Base-by-base conservation (phyloP, 2,329 filamentous ascomycete genomes). In the Cercospora sp. region DNA sequence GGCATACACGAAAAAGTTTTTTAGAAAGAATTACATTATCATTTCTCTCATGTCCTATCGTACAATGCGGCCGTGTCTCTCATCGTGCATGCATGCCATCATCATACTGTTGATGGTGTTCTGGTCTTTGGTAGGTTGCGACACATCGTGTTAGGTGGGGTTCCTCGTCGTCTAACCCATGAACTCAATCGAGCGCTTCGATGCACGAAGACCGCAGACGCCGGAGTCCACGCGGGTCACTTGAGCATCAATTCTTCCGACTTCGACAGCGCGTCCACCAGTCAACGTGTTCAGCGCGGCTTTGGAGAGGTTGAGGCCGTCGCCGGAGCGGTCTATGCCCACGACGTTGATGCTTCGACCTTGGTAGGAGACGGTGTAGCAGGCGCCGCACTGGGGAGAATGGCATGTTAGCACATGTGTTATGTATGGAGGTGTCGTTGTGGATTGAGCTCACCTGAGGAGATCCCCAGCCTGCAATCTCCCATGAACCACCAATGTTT, bases 261-360 rank as follows among this genome's bases (percentile, higher is more conserved):
- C 31, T 36, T 69, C 59, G 7, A 71, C 78, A 23, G 84, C 84
- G 71, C 82, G 78, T 28, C 76, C 77, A 64, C 80, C 79, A 10
- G 85, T 87, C 69, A 87, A 77, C 0, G 69, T 72, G 72, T 86
- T 79, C 82, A 87, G 81, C 2, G 84, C 84, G 10, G 69, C 65
- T 74, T 82, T 76, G 30, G 80, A 82, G 51, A 87, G 74, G 72
- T 85, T 85, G 78, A 87, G 84, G 8, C 83, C 84, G 45, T 76
- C 76, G 4, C 75, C 81, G 3, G 80, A 74, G 69, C 79, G 77
- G 71, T 87, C 85, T 53, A 87, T 78, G 2, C 81, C 85, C 16
- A 83, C 77, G 26, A 86, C 77, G 68, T 83, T 81, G 75, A 87
- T 81, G 55, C 79, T 81, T 62, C 80, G 77, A 67, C 79, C 79